Percentiles rank a stretch among this genome's conserved stretches.
These are phyloP conservation scores for Nicotiana obtusifolia DNA, from an alignment of 257 asterid species.

Conservation along the genomic window DNA sequence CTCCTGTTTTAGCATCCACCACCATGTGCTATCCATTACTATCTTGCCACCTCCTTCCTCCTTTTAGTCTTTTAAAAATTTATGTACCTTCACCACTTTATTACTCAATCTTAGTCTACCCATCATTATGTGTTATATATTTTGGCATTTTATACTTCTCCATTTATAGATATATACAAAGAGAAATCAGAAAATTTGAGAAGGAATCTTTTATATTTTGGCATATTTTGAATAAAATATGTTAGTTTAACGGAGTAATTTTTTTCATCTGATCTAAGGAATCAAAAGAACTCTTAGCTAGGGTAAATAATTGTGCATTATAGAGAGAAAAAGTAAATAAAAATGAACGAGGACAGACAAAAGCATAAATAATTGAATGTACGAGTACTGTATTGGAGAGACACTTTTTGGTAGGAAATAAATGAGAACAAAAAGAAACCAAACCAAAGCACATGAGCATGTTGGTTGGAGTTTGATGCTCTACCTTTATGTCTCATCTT, in stretches of 20 bases:
- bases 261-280: neutral
- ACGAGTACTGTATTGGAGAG: neutral
- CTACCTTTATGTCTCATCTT: neutral
- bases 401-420: constrained; percentile 2
- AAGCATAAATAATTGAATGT: neutral
- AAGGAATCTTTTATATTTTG: neutral
- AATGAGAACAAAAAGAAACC: constrained; percentile 1
- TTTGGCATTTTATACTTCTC: neutral
- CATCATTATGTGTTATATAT: neutral
- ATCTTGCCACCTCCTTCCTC: neutral
- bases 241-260: neutral
- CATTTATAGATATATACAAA: no score
- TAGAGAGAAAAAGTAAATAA: neutral
- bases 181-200: neutral
- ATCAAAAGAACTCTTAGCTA: neutral
- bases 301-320: neutral
- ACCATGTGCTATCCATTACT: constrained; percentile 34
- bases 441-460: neutral
- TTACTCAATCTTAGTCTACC: neutral
- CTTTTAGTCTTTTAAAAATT: neutral
- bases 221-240: neutral
- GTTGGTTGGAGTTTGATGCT: neutral
- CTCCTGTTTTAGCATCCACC: constrained; percentile 14
- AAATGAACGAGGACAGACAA: neutral
- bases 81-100: neutral